phyloP scores from a whole-genome alignment of 2,329 filamentous ascomycete species.

The Didymellaceae sp. region DNA sequence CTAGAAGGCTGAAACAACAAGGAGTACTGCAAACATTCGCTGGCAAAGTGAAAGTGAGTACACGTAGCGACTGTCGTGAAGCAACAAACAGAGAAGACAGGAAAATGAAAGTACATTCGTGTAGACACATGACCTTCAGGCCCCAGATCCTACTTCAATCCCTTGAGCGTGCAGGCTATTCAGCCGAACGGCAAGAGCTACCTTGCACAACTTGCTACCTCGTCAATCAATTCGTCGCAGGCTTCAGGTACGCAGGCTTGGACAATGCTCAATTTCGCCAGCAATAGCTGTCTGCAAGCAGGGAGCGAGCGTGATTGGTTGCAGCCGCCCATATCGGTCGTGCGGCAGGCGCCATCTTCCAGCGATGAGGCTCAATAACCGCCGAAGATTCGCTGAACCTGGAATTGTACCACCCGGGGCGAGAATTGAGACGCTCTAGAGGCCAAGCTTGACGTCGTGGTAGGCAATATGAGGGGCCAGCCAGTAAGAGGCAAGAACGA shows the following conservation, averaged over 20 bases:
- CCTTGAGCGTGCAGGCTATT: constrained; percentile 3
- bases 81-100: constrained; percentile 22
- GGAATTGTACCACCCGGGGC: constrained; percentile 42
- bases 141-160: constrained; percentile 13
- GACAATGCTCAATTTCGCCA: constrained; percentile 32
- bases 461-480: constrained; percentile 31
- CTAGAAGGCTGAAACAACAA: too few species aligned
- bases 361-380: constrained; percentile 43
- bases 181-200: constrained; percentile 5
- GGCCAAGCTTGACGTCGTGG: constrained; percentile 38
- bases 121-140: constrained; percentile 6
- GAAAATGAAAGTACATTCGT: constrained; percentile 3
- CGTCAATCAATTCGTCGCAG: constrained; percentile 35
- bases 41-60: constrained; percentile 5
- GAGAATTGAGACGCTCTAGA: constrained; percentile 47
- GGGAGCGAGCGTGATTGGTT: constrained; percentile 43
- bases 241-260: constrained; percentile 34
- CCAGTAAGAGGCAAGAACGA: constrained; percentile 37
- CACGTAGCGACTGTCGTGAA: constrained; percentile 12
- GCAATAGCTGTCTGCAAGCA: constrained; percentile 31
- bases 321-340: constrained; percentile 30
- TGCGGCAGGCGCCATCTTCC: constrained; percentile 42
- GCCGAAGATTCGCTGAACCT: constrained; percentile 46
- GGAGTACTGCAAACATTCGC: too few species aligned
- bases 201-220: constrained; percentile 22